Conservation (phyloP, 2,329 filamentous ascomycete genomes). For the Neopestalotiopsis rosae region DNA sequence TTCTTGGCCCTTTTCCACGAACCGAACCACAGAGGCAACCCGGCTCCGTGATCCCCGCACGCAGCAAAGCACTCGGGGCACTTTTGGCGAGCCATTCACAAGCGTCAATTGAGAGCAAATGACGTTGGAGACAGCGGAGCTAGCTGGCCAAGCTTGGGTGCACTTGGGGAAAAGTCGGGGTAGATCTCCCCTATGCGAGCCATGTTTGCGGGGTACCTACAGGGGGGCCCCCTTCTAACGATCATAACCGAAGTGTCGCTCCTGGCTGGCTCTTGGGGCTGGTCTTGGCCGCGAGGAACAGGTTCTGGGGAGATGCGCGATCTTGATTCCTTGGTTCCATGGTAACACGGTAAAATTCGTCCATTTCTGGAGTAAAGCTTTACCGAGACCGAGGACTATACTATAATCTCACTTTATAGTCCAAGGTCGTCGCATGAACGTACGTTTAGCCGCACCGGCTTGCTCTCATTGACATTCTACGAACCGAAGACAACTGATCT, state of each 20-base stretch:
- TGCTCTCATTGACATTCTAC: too few species aligned
- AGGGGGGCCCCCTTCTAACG: not conserved
- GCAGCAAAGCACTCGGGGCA: not conserved
- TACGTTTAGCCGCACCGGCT: not conserved
- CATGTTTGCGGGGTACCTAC: not conserved
- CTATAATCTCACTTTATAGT: not conserved
- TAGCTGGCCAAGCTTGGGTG: too few species aligned
- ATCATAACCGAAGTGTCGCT: not conserved
- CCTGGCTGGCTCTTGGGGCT: too few species aligned
- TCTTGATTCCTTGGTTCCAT: not conserved
- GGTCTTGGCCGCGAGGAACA: not conserved
- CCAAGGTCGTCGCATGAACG: not conserved
- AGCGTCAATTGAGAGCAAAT: slow-evolving; percentile 7
- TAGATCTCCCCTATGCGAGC: not conserved
- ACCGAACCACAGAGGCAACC: not conserved
- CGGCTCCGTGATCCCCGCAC: slow-evolving; percentile 17
- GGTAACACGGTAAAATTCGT: not conserved
- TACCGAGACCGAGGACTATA: not conserved
- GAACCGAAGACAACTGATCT: too few species aligned
- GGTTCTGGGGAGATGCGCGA: not conserved
- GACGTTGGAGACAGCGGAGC: slow-evolving; percentile 15
- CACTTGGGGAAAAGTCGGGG: slow-evolving; percentile 3
- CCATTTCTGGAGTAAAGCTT: not conserved
- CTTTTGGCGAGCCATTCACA: slow-evolving; percentile 14
- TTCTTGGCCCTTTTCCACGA: not conserved